A percentile compares a stretch with the other conserved stretches of the same genome.
These are phyloP conservation scores for Suillus cothurnatus DNA, from an alignment of 768 basidiomycete species.

Conservation along the genomic window DNA sequence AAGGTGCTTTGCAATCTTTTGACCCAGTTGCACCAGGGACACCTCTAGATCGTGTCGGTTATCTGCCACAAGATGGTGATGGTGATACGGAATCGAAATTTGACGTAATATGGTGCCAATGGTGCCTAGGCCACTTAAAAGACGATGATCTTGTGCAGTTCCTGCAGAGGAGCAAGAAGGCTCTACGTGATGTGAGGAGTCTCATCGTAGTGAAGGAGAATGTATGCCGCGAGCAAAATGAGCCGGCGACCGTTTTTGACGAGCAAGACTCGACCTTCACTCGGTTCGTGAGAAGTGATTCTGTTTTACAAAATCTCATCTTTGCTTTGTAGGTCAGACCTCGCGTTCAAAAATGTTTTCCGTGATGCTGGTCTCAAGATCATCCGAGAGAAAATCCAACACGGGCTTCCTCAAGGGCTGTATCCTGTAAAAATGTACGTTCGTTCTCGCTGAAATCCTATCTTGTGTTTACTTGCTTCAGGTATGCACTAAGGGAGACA, in stretches of 20 bases:
- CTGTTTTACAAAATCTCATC: slow-evolving; percentile 3
- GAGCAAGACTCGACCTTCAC: slow-evolving; percentile 89
- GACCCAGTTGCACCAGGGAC: slow-evolving; percentile 58
- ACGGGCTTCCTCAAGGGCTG: slow-evolving; percentile 79
- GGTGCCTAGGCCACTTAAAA: slow-evolving; percentile 90
- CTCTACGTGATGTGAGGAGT: slow-evolving; percentile 51
- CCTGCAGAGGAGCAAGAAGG: slow-evolving; percentile 60
- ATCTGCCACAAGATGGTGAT: slow-evolving; percentile 49
- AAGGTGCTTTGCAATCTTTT: slow-evolving; percentile 78
- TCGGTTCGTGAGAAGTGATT: slow-evolving; percentile 49
- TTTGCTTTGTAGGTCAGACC: slow-evolving; percentile 66
- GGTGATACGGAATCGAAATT: slow-evolving; percentile 64
- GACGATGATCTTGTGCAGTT: slow-evolving; percentile 79
- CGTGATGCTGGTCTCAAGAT: slow-evolving; percentile 69
- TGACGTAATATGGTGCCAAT: slow-evolving; percentile 96
- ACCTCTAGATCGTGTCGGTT: slow-evolving; percentile 70
- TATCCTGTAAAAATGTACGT: slow-evolving; percentile 87
- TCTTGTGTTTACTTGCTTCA: slow-evolving; percentile 7
- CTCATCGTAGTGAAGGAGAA: slow-evolving; percentile 94
- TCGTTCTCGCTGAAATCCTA: slow-evolving; percentile 10
- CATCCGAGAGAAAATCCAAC: slow-evolving; percentile 74
- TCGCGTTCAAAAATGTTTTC: slow-evolving; percentile 80
- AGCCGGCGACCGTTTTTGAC: slow-evolving; percentile 67
- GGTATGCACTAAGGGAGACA: slow-evolving; percentile 26
- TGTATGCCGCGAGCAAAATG: slow-evolving; percentile 65